Conservation (phyloP, 176 grass and related monocot species). For the Lolium rigidum region DNA sequence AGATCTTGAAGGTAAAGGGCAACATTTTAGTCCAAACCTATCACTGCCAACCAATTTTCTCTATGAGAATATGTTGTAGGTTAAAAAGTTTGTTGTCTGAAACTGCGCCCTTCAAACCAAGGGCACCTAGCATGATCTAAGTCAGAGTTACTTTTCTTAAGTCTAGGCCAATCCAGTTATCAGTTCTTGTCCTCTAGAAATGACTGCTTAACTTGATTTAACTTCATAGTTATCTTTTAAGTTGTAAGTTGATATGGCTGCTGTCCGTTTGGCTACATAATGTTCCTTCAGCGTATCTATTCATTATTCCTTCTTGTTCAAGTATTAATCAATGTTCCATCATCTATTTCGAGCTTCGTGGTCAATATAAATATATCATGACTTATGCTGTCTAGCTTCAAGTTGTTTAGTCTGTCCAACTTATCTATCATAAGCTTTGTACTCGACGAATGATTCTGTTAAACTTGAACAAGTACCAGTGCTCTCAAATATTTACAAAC, state of each 20-base stretch:
- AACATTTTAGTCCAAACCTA: neutral
- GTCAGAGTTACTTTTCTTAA: neutral
- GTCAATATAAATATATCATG: neutral
- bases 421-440: slow-evolving; percentile 19
- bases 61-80: neutral
- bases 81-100: neutral
- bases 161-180: slow-evolving; percentile 18
- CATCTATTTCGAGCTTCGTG: slow-evolving; percentile 16
- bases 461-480: neutral
- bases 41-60: neutral
- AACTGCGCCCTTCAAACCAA: slow-evolving; percentile 7
- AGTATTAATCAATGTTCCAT: neutral
- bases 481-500: neutral
- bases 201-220: neutral
- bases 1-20: neutral
- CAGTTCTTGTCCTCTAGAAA: neutral
- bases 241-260: slow-evolving; percentile 1
- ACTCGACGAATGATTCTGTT: neutral
- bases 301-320: neutral
- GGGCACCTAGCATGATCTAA: neutral
- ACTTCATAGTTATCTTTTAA: slow-evolving; percentile 1
- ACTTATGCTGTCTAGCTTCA: neutral
- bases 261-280: neutral
- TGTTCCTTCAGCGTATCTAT: neutral
- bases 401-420: neutral